Percentiles rank a stretch among this genome's conserved stretches.
phyloP scores from a whole-genome alignment of 2,329 filamentous ascomycete species.

The Coniochaeta prunicola region DNA sequence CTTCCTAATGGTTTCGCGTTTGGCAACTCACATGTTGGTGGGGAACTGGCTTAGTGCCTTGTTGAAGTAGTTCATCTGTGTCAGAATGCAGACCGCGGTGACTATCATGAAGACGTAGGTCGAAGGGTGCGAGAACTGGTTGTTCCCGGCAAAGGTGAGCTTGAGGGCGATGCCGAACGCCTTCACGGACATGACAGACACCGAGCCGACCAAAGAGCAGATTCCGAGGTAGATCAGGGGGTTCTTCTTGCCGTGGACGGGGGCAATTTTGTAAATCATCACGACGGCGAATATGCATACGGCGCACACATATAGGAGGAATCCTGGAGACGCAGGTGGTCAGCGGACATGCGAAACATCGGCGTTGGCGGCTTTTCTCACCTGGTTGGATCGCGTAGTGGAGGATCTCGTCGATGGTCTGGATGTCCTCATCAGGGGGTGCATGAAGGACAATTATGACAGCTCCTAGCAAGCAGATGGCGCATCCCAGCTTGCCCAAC shows the following conservation, averaged over 20 bases:
- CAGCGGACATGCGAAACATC: constrained; percentile 7
- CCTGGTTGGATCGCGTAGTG: constrained; percentile 86
- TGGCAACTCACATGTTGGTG: constrained; percentile 76
- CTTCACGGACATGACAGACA: constrained; percentile 99
- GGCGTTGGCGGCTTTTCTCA: constrained; percentile 34
- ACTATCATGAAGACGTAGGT: constrained; percentile 98
- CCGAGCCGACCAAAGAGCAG: constrained; percentile 91
- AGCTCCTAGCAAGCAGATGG: constrained; percentile 90
- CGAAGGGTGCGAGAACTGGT: constrained; percentile 90
- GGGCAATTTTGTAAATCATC: constrained; percentile 95
- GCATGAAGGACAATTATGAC: constrained; percentile 97
- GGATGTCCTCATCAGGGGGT: constrained; percentile 84
- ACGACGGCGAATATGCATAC: constrained; percentile 79
- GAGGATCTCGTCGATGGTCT: constrained; percentile 87
- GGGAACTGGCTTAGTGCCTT: constrained; percentile 95
- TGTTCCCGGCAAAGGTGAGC: constrained; percentile 85
- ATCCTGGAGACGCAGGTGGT: constrained; percentile 48
- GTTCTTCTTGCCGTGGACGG: constrained; percentile 87
- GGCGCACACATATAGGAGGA: constrained; percentile 75
- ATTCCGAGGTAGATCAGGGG: constrained; percentile 95
- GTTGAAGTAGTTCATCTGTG: constrained; percentile 99
- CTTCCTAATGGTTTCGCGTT: neutral
- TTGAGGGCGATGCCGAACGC: constrained; percentile 97
- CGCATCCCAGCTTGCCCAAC: constrained; percentile 88
- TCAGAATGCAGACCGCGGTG: constrained; percentile 86